phyloP scores from a whole-genome alignment of 495 filamentous ascomycete genomes.

The Pyronema omphalodes region DNA sequence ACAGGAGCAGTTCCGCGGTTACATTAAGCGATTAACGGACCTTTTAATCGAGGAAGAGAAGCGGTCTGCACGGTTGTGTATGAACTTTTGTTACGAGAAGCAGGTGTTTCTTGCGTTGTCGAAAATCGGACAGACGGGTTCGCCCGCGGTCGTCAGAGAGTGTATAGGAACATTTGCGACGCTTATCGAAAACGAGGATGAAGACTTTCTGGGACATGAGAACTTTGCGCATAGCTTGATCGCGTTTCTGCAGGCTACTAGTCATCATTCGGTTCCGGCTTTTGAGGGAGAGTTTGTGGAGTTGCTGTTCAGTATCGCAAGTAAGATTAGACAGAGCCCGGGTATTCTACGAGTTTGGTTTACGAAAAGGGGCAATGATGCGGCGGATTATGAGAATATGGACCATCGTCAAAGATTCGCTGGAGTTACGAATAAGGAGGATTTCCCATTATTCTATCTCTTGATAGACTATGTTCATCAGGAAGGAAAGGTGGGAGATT shows the following conservation, averaged over 20 bases:
- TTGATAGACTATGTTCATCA: constrained; percentile 91
- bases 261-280: constrained; percentile 42
- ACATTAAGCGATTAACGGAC: constrained; percentile 50
- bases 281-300: constrained; percentile 75
- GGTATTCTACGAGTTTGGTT: constrained; percentile 81
- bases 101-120: constrained; percentile 76
- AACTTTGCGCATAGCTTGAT: constrained; percentile 71
- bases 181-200: constrained; percentile 86
- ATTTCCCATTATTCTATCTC: constrained; percentile 89
- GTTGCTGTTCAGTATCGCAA: constrained; percentile 78
- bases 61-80: constrained; percentile 71
- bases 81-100: constrained; percentile 60
- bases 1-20: constrained; percentile 33
- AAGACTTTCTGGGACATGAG: constrained; percentile 71
- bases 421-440: constrained; percentile 70
- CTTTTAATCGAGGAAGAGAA: constrained; percentile 79
- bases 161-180: constrained; percentile 73
- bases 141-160: constrained; percentile 65
- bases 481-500: constrained; percentile 81
- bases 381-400: constrained; percentile 29
- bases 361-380: constrained; percentile 29
- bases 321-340: constrained; percentile 81
- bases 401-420: constrained; percentile 49
- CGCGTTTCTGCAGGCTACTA: constrained; percentile 49
- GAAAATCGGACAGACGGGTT: constrained; percentile 61